Base-by-base conservation (phyloP, 2,329 filamentous ascomycete species). In the Ophiostoma sp. region DNA sequence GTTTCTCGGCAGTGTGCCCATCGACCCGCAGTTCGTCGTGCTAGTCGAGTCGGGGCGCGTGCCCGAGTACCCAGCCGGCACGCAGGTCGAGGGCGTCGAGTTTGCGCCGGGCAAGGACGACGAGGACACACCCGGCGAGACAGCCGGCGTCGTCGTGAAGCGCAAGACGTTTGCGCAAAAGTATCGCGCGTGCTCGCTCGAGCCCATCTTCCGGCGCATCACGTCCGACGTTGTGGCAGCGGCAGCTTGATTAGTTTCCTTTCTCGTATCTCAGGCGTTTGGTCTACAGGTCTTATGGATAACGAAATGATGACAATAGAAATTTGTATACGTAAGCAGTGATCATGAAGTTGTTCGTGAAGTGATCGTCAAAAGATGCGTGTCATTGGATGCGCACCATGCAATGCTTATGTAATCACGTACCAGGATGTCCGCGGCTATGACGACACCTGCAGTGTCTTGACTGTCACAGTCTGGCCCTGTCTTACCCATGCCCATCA, bases 21-120 rank as follows among this genome's bases (percentile, higher is more conserved):
- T 99, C 75, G 95, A 99, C 79, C 91, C 93, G 27, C 91, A 93
- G 74, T 97, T 98, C 76, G 90, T 95, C 64, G 85, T 89, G 72
- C 79, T 99, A 75, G 87, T 99, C 58, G 94, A 98, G 77, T 92
- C 91, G 70, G 85, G 83, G 14, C 80, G 77, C 69, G 78, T 81
- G 71, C 91, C 90, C 14, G 80, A 81, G 16, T 93, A 93, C 76
- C 90, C 90, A 5, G 80, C 84, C 69, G 90, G 90, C 1, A 92
- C 89, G 1, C 74, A 82, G 42, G 79, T 90, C 41, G 81, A 85
- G 70, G 87, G 87, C 1, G 77, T 81, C 69, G 83, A 87, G 69
- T 79, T 88, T 45, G 72, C 65, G 65, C 71, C 9, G 70, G 72
- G 64, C 7, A 47, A 27, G 4, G 41, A 44, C 27, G 52, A n/a